These are phyloP conservation scores for Cladosporium velox DNA, from an alignment of 2,329 filamentous ascomycete genomes.

Conservation along the genomic window DNA sequence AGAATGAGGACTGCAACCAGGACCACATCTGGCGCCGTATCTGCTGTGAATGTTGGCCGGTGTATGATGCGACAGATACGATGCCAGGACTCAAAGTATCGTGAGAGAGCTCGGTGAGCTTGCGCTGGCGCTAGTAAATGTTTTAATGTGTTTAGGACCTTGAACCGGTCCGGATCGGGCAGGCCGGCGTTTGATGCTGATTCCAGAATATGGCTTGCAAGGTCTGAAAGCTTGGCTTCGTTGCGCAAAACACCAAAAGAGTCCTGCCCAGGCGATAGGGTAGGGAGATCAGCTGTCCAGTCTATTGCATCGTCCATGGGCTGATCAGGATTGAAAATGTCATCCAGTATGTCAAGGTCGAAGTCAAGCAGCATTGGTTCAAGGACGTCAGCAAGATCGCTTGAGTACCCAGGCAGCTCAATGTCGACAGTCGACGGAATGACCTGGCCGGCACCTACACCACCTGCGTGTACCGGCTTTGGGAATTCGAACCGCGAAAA, in stretches of 20 bases:
- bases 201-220: not conserved
- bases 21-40: not conserved
- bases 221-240: not conserved
- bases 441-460: not conserved
- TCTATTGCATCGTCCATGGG: not conserved
- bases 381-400: not conserved
- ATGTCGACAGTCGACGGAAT: not conserved
- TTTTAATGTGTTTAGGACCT: not conserved
- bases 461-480: not conserved
- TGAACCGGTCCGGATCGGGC: not conserved
- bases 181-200: not conserved
- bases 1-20: conserved; percentile 16
- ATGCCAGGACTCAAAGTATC: conserved; percentile 22
- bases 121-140: not conserved
- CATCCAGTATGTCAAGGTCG: not conserved
- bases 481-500: not conserved
- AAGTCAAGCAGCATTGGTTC: not conserved
- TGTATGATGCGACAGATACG: conserved; percentile 14
- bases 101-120: not conserved
- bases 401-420: not conserved
- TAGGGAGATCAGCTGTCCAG: not conserved
- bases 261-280: not conserved
- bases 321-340: not conserved
- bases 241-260: not conserved
- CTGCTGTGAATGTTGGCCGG: conserved; percentile 15